phyloP scores from a whole-genome alignment of 352 stramenopile genomes.

The Phytophthora brassicae region DNA sequence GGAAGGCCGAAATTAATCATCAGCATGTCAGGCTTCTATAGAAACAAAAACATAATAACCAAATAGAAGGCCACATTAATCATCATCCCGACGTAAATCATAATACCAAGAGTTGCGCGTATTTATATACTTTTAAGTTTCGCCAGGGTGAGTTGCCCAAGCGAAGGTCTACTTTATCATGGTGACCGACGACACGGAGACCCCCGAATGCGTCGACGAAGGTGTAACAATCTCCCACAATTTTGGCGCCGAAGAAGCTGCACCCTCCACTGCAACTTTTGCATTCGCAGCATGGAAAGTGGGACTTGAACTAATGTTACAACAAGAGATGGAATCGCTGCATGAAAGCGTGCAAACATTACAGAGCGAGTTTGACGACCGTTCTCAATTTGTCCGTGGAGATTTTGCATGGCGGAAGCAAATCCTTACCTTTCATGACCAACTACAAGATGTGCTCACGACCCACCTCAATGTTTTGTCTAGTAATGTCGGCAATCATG shows the following conservation, averaged over 20 bases:
- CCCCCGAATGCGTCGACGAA: too few species aligned
- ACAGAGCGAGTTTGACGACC: slow-evolving; percentile 55
- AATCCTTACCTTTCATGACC: slow-evolving; percentile 45
- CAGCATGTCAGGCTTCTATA: too few species aligned
- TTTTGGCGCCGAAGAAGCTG: background rate
- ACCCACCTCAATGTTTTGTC: slow-evolving; percentile 25
- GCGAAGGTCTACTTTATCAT: too few species aligned
- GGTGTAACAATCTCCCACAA: background rate
- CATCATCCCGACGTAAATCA: too few species aligned
- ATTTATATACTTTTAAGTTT: too few species aligned
- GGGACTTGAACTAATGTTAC: slow-evolving; percentile 36
- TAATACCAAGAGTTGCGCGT: too few species aligned
- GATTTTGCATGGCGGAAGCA: slow-evolving; percentile 68
- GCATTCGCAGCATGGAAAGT: slow-evolving; percentile 43
- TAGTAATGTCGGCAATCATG: slow-evolving; percentile 32
- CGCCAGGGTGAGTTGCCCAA: too few species aligned
- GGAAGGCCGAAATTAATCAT: too few species aligned
- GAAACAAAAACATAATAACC: too few species aligned
- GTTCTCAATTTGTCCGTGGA: slow-evolving; percentile 57
- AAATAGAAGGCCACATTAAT: too few species aligned
- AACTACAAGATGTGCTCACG: slow-evolving; percentile 43
- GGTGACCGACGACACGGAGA: too few species aligned
- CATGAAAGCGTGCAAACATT: slow-evolving; percentile 36
- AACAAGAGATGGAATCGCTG: slow-evolving; percentile 23
- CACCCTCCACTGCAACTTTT: slow-evolving; percentile 12